Percentiles rank a stretch among this genome's conserved stretches.
Conservation (phyloP, 805 yeast genomes). For the Saturnispora galanensis region DNA sequence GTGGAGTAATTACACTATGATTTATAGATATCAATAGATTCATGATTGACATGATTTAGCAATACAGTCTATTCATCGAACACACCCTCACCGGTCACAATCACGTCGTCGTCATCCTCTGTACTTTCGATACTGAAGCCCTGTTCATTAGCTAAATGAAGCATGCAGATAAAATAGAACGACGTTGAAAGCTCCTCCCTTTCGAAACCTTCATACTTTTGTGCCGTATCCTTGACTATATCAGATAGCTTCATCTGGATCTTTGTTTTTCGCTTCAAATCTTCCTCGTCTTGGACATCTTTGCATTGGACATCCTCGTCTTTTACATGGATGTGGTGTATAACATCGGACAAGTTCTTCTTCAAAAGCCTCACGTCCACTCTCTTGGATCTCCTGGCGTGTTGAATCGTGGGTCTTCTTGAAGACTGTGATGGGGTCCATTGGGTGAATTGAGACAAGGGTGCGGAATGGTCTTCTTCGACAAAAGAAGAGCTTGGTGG, state of each 20-base stretch:
- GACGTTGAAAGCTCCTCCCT: conserved; percentile 69
- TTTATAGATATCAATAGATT: background rate
- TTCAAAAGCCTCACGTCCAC: conserved; percentile 69
- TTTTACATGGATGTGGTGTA: conserved; percentile 15
- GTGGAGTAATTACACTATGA: background rate
- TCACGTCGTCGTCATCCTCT: conserved; percentile 21
- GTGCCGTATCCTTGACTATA: conserved; percentile 19
- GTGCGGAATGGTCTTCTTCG: background rate
- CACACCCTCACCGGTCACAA: conserved; percentile 11
- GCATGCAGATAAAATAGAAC: conserved; percentile 71
- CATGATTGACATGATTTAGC: background rate
- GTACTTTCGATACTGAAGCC: conserved; percentile 50
- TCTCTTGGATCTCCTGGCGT: conserved; percentile 64
- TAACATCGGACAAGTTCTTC: conserved; percentile 62
- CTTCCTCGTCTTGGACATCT: background rate
- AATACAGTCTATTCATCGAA: background rate
- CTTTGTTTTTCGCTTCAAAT: conserved; percentile 2
- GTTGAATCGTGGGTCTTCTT: conserved; percentile 35
- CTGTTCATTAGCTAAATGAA: conserved; percentile 82
- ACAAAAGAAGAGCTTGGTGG: conserved; percentile 2
- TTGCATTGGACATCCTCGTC: background rate
- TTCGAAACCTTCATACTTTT: conserved; percentile 46
- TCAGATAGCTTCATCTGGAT: conserved; percentile 15
- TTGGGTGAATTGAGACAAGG: background rate
- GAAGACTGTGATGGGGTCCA: conserved; percentile 5